These are phyloP conservation scores for Xylaria nigripes DNA, from an alignment of 495 filamentous ascomycete species.

Conservation along the genomic window DNA sequence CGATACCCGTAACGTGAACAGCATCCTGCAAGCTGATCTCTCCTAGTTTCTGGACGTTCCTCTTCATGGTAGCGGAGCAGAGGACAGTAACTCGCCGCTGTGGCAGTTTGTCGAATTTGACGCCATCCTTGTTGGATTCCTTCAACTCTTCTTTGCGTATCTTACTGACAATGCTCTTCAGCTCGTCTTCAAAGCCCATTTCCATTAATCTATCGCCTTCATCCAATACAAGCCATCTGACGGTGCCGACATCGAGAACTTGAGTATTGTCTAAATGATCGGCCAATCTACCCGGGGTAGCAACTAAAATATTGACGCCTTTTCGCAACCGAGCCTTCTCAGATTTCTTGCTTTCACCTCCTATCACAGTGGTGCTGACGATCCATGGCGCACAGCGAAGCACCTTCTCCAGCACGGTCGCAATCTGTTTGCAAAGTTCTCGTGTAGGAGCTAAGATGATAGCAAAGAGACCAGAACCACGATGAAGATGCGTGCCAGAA, in stretches of 20 bases:
- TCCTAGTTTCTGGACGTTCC: conserved; percentile 83
- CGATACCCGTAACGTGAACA: conserved; percentile 70
- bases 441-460: conserved; percentile 86
- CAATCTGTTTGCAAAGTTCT: conserved; percentile 89
- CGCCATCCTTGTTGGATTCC: conserved; percentile 32
- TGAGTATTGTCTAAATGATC: conserved; percentile 92
- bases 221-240: conserved; percentile 88
- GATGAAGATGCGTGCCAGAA: conserved; percentile 48
- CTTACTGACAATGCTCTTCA: conserved; percentile 69
- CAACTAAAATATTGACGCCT: conserved; percentile 89
- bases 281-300: conserved; percentile 80
- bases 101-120: conserved; percentile 52
- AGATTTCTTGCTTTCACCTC: conserved; percentile 94
- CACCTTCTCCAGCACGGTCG: conserved; percentile 69
- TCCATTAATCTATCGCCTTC: conserved; percentile 97
- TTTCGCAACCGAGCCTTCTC: conserved; percentile 91
- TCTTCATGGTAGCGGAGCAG: conserved; percentile 95
- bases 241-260: conserved; percentile 76
- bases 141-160: conserved; percentile 47
- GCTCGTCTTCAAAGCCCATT: conserved; percentile 87
- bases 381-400: conserved; percentile 81
- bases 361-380: conserved; percentile 83
- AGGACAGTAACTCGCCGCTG: conserved; percentile 74
- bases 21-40: conserved; percentile 94
- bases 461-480: conserved; percentile 84